Evolutionary conservation across 257 asterid genomes (phyloP).

Genomic region (Echites panduratus): DNA sequence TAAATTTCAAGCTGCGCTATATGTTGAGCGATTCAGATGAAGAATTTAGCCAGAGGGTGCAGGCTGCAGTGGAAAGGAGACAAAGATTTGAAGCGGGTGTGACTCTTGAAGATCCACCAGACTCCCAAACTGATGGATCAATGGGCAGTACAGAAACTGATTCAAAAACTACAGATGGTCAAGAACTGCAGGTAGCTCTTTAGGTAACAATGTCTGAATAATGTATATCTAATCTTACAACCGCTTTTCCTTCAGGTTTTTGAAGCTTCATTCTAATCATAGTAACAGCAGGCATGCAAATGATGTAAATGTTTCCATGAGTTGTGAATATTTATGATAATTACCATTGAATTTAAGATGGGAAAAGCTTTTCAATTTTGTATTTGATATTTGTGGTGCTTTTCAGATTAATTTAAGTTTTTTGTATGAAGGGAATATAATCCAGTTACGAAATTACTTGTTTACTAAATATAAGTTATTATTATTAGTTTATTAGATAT

Average conservation of each 20-base stretch:
- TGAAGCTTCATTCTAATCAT: neutral
- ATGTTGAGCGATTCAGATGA: conserved; percentile 73
- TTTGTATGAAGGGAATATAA: too few species aligned
- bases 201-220: neutral
- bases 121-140: conserved; percentile 11
- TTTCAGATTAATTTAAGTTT: too few species aligned
- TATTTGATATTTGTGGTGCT: too few species aligned
- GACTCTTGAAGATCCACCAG: conserved; percentile 18
- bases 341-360: neutral
- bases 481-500: too few species aligned
- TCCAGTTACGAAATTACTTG: too few species aligned
- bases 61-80: conserved; percentile 56
- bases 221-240: neutral
- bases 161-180: neutral
- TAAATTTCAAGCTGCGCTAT: conserved; percentile 74
- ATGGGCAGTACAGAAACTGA: neutral
- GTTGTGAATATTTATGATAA: neutral
- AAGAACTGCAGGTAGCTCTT: neutral
- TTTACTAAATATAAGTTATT: too few species aligned
- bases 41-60: conserved; percentile 51
- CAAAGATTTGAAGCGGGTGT: conserved; percentile 62
- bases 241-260: neutral
- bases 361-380: neutral
- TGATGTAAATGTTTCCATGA: neutral
- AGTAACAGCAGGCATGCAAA: neutral